Base-by-base conservation (phyloP, 768 basidiomycete genomes). In the Leccinum fibrillosum region DNA sequence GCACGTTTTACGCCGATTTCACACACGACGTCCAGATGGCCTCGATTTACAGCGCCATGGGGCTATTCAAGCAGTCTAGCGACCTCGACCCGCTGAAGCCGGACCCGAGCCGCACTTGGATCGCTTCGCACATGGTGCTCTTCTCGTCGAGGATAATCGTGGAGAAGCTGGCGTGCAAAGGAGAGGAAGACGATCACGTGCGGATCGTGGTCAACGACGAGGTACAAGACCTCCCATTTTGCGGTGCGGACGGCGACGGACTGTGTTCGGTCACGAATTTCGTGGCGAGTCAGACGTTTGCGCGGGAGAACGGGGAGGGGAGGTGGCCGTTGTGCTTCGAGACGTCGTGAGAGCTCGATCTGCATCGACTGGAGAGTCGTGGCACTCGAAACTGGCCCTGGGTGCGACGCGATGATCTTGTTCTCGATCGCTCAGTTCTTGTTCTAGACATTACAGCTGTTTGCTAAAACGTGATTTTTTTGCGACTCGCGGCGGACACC, bases 21-120 rank as follows among this genome's bases (percentile, higher is more conserved):
- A 84, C 89, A 7, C 92, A 94, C 67, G 92, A 94, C 67, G 89
- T 92, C 71, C 74, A 86, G 66, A 89, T 94, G 83, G 77, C 89
- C 50, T 84, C 90, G 25, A 86, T 93, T 56, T 87, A 84, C 59
- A 63, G 78, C 67, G 71, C 89, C 66, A 53, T 83, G 77, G 72
- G 90, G 76, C 61, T 80, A 12, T 56, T 77, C 78, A 50, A 80
- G 76, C 70, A 69, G 55, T 17, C 80, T 75, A 35, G 35, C 35
- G 62, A 51, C 10, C 26, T 67, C 21, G 42, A 64, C 35, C 58
- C 63, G 5, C 53, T 23, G 15, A 28, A 49, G 5, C 60, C 39
- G 4, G 64, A 69, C 26, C 19, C 39, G 10, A n/a, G 4, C 15
- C 70, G 79, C 15, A 68, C 76, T 1, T 91, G 88, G 87, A 58